Evolutionary conservation across 768 basidiomycete species (phyloP).

Genomic region (Sporobolomyces pararoseus): DNA sequence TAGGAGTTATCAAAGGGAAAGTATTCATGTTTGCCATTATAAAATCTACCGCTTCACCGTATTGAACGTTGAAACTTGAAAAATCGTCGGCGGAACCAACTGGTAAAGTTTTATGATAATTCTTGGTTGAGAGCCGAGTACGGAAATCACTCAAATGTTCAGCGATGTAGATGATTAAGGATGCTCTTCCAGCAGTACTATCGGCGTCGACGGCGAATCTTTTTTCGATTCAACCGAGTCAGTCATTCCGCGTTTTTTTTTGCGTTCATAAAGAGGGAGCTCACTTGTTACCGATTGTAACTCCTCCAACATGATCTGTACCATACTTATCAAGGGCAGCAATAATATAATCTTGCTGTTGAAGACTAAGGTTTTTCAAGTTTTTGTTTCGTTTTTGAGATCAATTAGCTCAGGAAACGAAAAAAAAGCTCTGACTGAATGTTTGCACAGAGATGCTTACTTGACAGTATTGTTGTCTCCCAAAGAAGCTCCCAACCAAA

Average conservation of each 20-base stretch:
- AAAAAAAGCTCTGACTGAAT: no score
- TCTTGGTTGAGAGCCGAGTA: conserved; percentile 44
- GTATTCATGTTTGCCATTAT: conserved; percentile 58
- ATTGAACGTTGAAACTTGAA: conserved; percentile 44
- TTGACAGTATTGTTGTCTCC: conserved; percentile 51
- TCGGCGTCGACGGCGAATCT: conserved; percentile 35
- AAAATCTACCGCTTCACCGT: conserved; percentile 63
- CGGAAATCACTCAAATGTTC: conserved; percentile 42
- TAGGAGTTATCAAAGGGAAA: conserved; percentile 66
- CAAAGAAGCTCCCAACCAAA: conserved; percentile 46
- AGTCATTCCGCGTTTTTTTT: not conserved
- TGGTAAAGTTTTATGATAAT: conserved; percentile 48
- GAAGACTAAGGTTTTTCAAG: conserved; percentile 56
- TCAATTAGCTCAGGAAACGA: no score
- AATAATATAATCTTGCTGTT: conserved; percentile 65
- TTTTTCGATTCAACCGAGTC: no score
- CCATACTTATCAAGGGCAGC: conserved; percentile 73
- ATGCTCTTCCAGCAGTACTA: not conserved
- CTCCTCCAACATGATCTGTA: conserved; percentile 65
- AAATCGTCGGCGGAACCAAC: conserved; percentile 53
- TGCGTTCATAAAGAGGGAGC: conserved; percentile 52
- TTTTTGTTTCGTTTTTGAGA: no score
- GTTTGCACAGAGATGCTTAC: no score
- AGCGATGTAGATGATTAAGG: conserved; percentile 3
- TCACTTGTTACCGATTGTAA: conserved; percentile 90